A percentile compares a stretch with the other conserved stretches of the same genome.
Evolutionary conservation across 352 stramenopile species (phyloP).

Genomic region (Pythium brachiatum): DNA sequence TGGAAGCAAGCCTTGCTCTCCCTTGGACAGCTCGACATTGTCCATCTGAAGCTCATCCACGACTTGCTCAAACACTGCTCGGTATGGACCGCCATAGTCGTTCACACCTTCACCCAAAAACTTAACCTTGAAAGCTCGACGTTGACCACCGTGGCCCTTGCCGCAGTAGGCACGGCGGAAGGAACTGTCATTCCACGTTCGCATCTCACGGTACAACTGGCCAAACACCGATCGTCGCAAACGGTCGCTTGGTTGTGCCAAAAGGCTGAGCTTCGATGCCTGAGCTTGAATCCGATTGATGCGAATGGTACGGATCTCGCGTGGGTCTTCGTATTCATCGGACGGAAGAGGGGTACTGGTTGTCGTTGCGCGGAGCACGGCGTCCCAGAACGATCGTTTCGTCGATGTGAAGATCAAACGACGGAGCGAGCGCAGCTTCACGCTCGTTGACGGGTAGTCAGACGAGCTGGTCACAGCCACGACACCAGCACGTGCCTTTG

Average conservation of each 20-base stretch:
- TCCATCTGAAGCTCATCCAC: conserved; percentile 94
- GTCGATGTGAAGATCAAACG: conserved; percentile 88
- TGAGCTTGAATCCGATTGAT: conserved; percentile 97
- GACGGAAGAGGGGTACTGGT: conserved; percentile 96
- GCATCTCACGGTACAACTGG: conserved; percentile 96
- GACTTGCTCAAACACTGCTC: conserved; percentile 97
- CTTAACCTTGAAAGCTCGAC: conserved; percentile 99
- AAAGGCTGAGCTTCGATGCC: conserved; percentile 81
- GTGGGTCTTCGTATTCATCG: conserved; percentile 98
- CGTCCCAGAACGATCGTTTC: conserved; percentile 93
- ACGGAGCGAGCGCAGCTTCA: conserved; percentile 72
- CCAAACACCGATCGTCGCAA: conserved; percentile 95
- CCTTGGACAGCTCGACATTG: conserved; percentile 83
- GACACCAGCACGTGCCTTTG: conserved; percentile 1
- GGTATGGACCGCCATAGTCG: conserved; percentile 98
- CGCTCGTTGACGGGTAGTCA: conserved; percentile 71
- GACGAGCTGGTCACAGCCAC: conserved; percentile 18
- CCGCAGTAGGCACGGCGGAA: conserved; percentile 96
- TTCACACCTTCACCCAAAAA: conserved; percentile 98
- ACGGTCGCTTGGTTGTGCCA: conserved; percentile 85
- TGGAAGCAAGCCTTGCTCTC: conserved; percentile 82
- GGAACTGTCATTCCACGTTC: conserved; percentile 91
- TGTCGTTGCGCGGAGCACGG: conserved; percentile 93
- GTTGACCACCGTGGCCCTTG: conserved; percentile 96
- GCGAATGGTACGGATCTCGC: conserved; percentile 96